Base-by-base conservation (phyloP, 2,329 filamentous ascomycete species). In the Aureobasidium sp. region DNA sequence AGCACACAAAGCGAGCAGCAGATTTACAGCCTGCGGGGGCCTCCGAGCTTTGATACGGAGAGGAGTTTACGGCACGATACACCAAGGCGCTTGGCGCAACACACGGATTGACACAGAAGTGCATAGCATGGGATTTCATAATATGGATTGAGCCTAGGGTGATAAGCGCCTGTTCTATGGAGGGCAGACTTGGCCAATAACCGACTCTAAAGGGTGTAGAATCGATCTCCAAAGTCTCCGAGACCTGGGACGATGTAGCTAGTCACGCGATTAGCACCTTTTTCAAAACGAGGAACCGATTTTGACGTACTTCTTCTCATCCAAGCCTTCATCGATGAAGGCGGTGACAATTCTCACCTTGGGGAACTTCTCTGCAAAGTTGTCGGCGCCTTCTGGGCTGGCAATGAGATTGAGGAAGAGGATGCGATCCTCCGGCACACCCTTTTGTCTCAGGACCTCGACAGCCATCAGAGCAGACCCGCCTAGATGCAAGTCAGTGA, bases 401-500 rank as follows among this genome's bases (percentile, higher is more conserved):
- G 94, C 92, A 71, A 99, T 97, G 64, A 99, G 79, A 75, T 99
- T 99, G 63, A 99, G 81, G 78, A 99, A 99, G 42, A 97, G 80
- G 65, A 99, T 99, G 62, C 90, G 88, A 67, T 97, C 90, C 76
- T 97, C 94, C 0, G 92, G 91, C 5, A 99, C 94, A 35, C 94
- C 94, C 66, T 90, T 87, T 42, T 86, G 86, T 73, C 90, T 95
- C 67, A 99, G 81, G 3, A 97, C 91, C 66, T 97, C 90, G 19
- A 97, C 92, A 33, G 94, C 94, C 90, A 99, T 96, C 62, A 91
- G 94, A 58, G 94, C 94, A 62, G 92, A 97, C 50, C 94, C 94
- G 68, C 93, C 91, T 94, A 67, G 24, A 11, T 7, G 31, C 44
- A 60, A 12, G 45, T 60, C 24, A 45, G 49, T 15, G 12, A 5